Conservation (phyloP, 495 filamentous ascomycete species). For the Hypoxylon crocopeplum region DNA sequence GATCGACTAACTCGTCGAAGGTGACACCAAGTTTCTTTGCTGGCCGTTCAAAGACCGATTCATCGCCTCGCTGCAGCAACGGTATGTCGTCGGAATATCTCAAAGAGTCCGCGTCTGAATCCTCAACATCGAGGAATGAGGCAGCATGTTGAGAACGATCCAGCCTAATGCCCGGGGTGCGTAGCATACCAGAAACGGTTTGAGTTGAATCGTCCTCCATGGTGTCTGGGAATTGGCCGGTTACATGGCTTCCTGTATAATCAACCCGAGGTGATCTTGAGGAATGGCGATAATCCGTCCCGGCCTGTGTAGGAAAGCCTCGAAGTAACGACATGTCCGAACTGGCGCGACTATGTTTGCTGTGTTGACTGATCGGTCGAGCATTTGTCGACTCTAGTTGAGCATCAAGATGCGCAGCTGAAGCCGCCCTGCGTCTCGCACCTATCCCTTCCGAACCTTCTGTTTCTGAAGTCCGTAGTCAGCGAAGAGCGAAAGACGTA, state of each 20-base stretch:
- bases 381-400: slow-evolving; percentile 50
- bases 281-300: slow-evolving; percentile 33
- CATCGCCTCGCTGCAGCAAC: slow-evolving; percentile 63
- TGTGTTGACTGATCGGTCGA: slow-evolving; percentile 59
- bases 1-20: slow-evolving; percentile 90
- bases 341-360: slow-evolving; percentile 68
- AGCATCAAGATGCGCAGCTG: slow-evolving; percentile 59
- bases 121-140: slow-evolving; percentile 67
- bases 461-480: slow-evolving; percentile 22
- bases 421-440: slow-evolving; percentile 52
- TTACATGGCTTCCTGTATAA: slow-evolving; percentile 35
- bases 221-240: slow-evolving; percentile 42
- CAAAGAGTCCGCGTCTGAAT: slow-evolving; percentile 62
- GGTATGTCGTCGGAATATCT: slow-evolving; percentile 66
- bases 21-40: slow-evolving; percentile 66
- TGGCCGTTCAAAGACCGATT: slow-evolving; percentile 54
- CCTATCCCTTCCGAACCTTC: slow-evolving; percentile 31
- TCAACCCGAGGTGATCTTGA: slow-evolving; percentile 38
- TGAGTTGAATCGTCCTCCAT: slow-evolving; percentile 46
- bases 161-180: slow-evolving; percentile 52
- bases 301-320: slow-evolving; percentile 43
- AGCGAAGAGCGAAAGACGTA: slow-evolving; percentile 10
- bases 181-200: slow-evolving; percentile 54
- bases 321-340: slow-evolving; percentile 65
- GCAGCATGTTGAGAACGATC: slow-evolving; percentile 47